Evolutionary conservation across 371 early-diverging fungal species (phyloP), one percentile per base, ranked within the genome.

Genomic region (Apophysomyces trapeziformis): DNA sequence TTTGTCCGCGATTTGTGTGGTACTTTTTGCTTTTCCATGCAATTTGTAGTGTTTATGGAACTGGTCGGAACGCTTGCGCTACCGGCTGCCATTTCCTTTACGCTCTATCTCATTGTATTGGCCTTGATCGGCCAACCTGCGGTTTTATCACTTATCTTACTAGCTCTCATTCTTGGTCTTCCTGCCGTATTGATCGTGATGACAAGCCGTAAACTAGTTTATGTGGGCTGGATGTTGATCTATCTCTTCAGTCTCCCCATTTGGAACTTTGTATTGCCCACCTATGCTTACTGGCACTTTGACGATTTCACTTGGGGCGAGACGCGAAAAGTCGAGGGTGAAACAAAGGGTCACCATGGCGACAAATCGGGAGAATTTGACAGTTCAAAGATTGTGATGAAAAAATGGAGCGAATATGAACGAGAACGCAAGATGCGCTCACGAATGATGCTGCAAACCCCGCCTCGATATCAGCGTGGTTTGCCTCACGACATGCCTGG

Each of bases 261-360:
- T 32, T 99, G 97, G 96, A 95, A 97, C 72, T 92, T 98, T 68
- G 85, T 95, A 63, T 82, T 99, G 45, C 99, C 99, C 0, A 78
- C 92, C 1, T 99, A 99, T 79, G 93, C 98, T 12, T 96, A 93
- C 83, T 99, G 99, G 99, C 96, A 98, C 75, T 97, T 99, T 84
- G 99, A 99, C 77, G 99, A 99, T 80, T 99, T 99, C 71, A 91
- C 94, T 5, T 99, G 99, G 98, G 97, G 98, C 44, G 93, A 95
- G 71, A 97, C 98, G 7, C 87, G 96, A 58, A 92, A 94, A 74
- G 92, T 96, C 1, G 91, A 87, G 54, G 94, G 97, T 38, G 85
- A 91, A 54, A 68, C 35, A 57, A 69, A 85, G 45, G 89, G 85
- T 18, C 87, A 86, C 38, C 93, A 92, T 72, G 92, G 89, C 36